phyloP scores from a whole-genome alignment of 2,329 filamentous ascomycete genomes.

The Cladophialophora carrionii region DNA sequence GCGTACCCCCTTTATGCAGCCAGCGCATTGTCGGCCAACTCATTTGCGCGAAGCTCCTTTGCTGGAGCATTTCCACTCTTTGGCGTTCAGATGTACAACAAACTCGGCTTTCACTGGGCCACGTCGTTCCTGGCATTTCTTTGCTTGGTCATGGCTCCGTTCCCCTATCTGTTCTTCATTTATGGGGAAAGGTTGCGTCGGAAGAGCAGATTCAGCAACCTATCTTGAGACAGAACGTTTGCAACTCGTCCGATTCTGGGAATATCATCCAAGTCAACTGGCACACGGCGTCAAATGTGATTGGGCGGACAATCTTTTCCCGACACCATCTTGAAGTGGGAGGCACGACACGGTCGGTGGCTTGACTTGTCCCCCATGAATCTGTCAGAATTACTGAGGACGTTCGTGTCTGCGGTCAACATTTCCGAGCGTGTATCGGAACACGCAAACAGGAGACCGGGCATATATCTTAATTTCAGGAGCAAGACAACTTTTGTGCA shows the following conservation, averaged over 20 bases:
- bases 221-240: constrained; percentile 14
- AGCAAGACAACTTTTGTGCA: constrained; percentile 1
- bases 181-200: constrained; percentile 53
- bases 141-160: constrained; percentile 50
- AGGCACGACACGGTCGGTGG: background rate
- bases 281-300: background rate
- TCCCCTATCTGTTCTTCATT: constrained; percentile 55
- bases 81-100: constrained; percentile 44
- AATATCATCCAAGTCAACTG: background rate
- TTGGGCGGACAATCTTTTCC: background rate
- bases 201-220: constrained; percentile 48
- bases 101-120: constrained; percentile 47
- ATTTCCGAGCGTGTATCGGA: background rate
- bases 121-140: constrained; percentile 48
- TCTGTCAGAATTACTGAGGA: background rate
- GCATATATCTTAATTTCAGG: background rate
- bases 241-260: background rate
- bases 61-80: constrained; percentile 66
- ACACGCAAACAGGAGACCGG: background rate
- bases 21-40: constrained; percentile 78
- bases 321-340: background rate
- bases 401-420: background rate
- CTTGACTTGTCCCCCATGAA: background rate
- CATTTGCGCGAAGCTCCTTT: constrained; percentile 76
- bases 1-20: constrained; percentile 54